These are phyloP conservation scores for Cladosporium cucumerinum DNA, from an alignment of 2,329 filamentous ascomycete species.

Conservation along the genomic window DNA sequence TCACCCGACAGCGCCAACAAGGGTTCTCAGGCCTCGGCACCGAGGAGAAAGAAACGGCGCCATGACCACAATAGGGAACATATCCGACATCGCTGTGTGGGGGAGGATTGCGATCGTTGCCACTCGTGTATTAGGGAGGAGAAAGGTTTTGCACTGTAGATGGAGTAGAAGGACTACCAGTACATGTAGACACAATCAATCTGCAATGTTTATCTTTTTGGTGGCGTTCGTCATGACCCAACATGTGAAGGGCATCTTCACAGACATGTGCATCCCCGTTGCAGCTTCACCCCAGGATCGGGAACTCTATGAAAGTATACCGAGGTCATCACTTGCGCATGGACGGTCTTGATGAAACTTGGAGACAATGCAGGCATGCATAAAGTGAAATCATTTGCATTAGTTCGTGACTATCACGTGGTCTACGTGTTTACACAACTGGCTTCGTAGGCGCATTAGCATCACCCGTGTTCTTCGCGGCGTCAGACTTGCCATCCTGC, in stretches of 20 bases:
- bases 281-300: neutral
- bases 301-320: neutral
- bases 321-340: neutral
- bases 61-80: neutral
- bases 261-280: neutral
- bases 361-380: neutral
- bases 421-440: slow-evolving; percentile 19
- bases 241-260: slow-evolving; percentile 1
- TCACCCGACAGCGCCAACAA: slow-evolving; percentile 2
- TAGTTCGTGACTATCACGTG: neutral
- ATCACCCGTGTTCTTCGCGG: slow-evolving; percentile 27
- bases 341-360: neutral
- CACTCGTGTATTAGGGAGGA: neutral
- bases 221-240: neutral
- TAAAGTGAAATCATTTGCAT: neutral
- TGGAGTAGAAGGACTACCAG: neutral
- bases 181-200: neutral
- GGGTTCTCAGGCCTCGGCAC: neutral
- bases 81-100: neutral
- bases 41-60: slow-evolving; percentile 1
- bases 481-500: slow-evolving; percentile 26
- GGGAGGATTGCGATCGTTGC: neutral
- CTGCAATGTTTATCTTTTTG: neutral
- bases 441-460: slow-evolving; percentile 24
- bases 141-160: neutral